These are phyloP conservation scores for Verbascum thapsus DNA, from an alignment of 257 asterid genomes.

Conservation along the genomic window DNA sequence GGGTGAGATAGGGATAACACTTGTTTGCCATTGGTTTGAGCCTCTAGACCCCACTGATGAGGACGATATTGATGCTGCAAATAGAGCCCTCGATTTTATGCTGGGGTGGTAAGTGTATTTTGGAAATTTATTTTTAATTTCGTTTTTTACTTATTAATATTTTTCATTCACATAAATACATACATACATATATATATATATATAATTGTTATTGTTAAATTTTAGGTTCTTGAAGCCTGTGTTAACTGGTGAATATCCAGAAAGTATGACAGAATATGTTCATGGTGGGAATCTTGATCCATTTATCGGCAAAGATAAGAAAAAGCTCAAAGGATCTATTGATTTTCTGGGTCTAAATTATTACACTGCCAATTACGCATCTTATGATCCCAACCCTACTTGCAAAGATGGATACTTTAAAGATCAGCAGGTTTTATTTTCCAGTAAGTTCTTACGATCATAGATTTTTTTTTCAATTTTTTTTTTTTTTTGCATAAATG, in stretches of 20 bases:
- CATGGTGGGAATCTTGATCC: neutral
- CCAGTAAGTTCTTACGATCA: neutral
- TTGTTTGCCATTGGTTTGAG: conserved; percentile 36
- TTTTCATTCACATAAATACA: too few species aligned
- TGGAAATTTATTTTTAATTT: too few species aligned
- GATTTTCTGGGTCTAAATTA: conserved; percentile 36
- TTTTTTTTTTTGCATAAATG: too few species aligned
- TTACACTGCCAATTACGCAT: conserved; percentile 21
- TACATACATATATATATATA: too few species aligned
- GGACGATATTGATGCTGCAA: conserved; percentile 1
- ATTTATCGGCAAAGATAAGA: neutral
- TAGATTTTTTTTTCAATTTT: too few species aligned
- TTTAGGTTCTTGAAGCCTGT: conserved; percentile 29
- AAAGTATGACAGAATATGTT: conserved; percentile 13
- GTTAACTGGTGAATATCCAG: conserved; percentile 29
- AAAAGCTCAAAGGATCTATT: conserved; percentile 20
- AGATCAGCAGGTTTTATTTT: neutral
- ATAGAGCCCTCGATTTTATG: conserved; percentile 24
- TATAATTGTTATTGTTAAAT: neutral
- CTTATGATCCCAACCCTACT: neutral
- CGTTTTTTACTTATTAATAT: too few species aligned
- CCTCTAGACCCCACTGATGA: conserved; percentile 15
- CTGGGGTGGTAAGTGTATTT: conserved; percentile 24
- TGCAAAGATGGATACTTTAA: neutral
- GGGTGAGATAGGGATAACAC: conserved; percentile 41